A percentile compares a stretch with the other conserved stretches of the same genome.
Conservation (phyloP, 225 moss, liverwort and hornwort genomes). For the Asterella californica region DNA sequence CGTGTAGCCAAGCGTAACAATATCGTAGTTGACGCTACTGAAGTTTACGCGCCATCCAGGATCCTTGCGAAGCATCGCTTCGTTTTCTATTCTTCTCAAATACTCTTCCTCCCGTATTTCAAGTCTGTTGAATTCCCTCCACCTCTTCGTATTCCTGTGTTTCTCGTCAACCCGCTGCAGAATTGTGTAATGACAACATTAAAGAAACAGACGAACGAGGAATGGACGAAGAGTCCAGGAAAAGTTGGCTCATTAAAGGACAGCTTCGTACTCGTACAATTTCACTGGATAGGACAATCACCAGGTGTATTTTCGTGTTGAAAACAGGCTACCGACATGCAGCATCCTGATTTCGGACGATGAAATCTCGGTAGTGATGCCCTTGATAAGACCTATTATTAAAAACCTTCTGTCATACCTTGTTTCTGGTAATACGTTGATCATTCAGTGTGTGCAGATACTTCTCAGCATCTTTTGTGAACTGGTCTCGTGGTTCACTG, state of each 20-base stretch:
- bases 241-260: too few species aligned
- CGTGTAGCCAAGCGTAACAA: slow-evolving; percentile 23
- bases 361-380: too few species aligned
- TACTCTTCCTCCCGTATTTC: slow-evolving; percentile 36
- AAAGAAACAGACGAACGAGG: not conserved
- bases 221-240: too few species aligned
- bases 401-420: too few species aligned
- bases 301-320: too few species aligned
- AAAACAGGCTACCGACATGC: too few species aligned
- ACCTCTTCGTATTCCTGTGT: slow-evolving; percentile 18
- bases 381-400: too few species aligned
- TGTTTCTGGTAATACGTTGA: slow-evolving; percentile 31
- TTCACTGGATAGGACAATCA: too few species aligned
- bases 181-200: too few species aligned
- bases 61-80: slow-evolving; percentile 26
- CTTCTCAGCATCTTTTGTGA: slow-evolving; percentile 27
- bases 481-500: slow-evolving; percentile 22
- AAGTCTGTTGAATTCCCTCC: slow-evolving; percentile 32
- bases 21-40: slow-evolving; percentile 38
- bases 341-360: too few species aligned
- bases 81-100: slow-evolving; percentile 25
- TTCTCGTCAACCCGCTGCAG: slow-evolving; percentile 21
- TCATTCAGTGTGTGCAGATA: slow-evolving; percentile 39
- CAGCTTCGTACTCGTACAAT: too few species aligned
- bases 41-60: slow-evolving; percentile 36